Conservation (phyloP, 2,329 filamentous ascomycete genomes). For the Aschersonia sp. region DNA sequence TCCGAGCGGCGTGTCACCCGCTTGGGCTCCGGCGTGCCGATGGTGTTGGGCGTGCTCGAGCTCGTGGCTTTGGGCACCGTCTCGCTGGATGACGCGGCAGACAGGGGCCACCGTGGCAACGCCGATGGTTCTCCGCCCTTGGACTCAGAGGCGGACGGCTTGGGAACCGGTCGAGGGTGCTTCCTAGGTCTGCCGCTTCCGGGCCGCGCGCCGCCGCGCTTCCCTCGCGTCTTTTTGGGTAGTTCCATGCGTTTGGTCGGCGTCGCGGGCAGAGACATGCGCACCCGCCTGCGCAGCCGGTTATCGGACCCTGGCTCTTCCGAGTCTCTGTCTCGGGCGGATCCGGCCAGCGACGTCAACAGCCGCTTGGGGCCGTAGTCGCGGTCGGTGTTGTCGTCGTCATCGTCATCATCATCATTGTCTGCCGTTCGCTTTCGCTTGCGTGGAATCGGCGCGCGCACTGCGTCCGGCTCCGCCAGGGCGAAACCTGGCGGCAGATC, state of each 20-base stretch:
- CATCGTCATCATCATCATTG: constrained; percentile 15
- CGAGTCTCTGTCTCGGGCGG: constrained; percentile 10
- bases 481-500: constrained; percentile 7
- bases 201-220: constrained; percentile 22
- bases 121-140: background rate
- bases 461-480: constrained; percentile 5
- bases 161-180: constrained; percentile 14
- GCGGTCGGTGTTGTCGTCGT: constrained; percentile 16
- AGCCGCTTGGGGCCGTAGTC: constrained; percentile 13
- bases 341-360: constrained; percentile 9
- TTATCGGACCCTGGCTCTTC: constrained; percentile 10
- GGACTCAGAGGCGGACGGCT: constrained; percentile 1
- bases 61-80: background rate
- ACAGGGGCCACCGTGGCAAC: background rate
- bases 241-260: constrained; percentile 8
- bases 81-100: background rate
- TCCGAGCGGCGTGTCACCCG: background rate
- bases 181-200: constrained; percentile 25
- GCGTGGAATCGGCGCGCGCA: constrained; percentile 5
- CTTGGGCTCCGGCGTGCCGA: constrained; percentile 1
- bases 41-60: background rate
- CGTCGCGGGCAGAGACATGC: constrained; percentile 2
- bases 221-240: constrained; percentile 19
- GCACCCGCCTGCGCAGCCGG: constrained; percentile 13
- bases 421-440: constrained; percentile 15